Evolutionary conservation across 2,329 filamentous ascomycete genomes (phyloP).

Genomic region (Ceratocystis alfenasii): DNA sequence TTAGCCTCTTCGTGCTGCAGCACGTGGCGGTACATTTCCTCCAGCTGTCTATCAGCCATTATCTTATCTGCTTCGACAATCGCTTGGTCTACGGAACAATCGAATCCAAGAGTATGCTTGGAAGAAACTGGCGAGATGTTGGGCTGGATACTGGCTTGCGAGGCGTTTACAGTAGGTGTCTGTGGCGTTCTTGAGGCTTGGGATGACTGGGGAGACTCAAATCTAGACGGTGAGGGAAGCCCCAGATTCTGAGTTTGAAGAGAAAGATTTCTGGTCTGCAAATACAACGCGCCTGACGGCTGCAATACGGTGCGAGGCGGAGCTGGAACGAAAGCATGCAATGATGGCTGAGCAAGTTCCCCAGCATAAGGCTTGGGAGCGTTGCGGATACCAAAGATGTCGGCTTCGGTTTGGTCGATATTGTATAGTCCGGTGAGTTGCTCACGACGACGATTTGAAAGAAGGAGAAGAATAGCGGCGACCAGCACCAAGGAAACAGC

Average conservation of each 20-base stretch:
- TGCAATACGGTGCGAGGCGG: neutral
- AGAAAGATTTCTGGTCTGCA: conserved; percentile 18
- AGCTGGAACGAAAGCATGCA: conserved; percentile 19
- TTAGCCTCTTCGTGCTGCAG: conserved; percentile 75
- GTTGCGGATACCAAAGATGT: conserved; percentile 31
- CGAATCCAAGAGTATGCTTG: conserved; percentile 44
- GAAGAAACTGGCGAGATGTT: conserved; percentile 32
- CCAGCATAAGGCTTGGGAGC: neutral
- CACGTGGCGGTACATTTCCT: conserved; percentile 81
- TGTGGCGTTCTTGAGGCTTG: conserved; percentile 23
- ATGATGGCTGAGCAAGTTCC: neutral
- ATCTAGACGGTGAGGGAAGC: conserved; percentile 7
- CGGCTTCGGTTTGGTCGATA: conserved; percentile 35
- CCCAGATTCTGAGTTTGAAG: conserved; percentile 18
- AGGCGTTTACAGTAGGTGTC: conserved; percentile 24
- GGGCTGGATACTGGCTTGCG: conserved; percentile 25
- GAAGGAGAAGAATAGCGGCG: conserved; percentile 50
- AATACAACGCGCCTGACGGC: conserved; percentile 3
- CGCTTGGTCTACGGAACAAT: conserved; percentile 62
- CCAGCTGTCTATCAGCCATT: conserved; percentile 70
- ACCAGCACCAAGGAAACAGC: conserved; percentile 63
- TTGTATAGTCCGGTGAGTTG: conserved; percentile 33
- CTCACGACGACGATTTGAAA: conserved; percentile 45
- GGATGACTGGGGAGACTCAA: conserved; percentile 14
- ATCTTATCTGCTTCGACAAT: conserved; percentile 63